A percentile compares a stretch with the other conserved stretches of the same genome.
These are phyloP conservation scores for Xylariaceae sp. DNA, from an alignment of 2,329 filamentous ascomycete genomes.

Conservation along the genomic window DNA sequence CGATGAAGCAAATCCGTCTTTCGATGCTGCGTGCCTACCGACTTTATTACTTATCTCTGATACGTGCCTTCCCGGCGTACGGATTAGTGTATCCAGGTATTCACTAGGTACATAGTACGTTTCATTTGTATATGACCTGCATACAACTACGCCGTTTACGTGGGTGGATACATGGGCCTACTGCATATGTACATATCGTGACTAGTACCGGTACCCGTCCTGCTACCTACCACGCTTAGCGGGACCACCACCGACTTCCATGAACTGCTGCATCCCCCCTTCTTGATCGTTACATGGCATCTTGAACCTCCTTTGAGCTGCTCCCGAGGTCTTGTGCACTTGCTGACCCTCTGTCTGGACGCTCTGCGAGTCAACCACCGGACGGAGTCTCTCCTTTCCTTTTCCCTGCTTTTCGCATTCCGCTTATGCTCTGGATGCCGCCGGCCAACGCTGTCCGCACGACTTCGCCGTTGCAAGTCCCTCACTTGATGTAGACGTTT, in stretches of 20 bases:
- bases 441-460: constrained; percentile 6
- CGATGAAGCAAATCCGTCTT: too few relatives aligned
- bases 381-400: constrained; percentile 6
- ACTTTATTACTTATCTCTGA: too few relatives aligned
- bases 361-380: constrained; percentile 1
- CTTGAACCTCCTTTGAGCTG: constrained; percentile 20
- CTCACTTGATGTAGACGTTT: constrained; percentile 13
- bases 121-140: not conserved
- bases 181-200: not conserved
- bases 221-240: not conserved
- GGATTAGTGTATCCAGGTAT: not conserved
- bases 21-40: too few relatives aligned
- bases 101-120: not conserved
- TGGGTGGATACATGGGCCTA: not conserved
- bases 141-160: not conserved
- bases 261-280: constrained; percentile 7
- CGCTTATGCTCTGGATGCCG: constrained; percentile 10
- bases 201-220: not conserved
- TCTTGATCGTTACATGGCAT: constrained; percentile 15
- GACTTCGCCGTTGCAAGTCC: constrained; percentile 8
- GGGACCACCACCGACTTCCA: constrained; percentile 4
- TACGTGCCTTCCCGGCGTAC: not conserved
- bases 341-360: constrained; percentile 1
- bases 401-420: not conserved
- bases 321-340: constrained; percentile 14